Evolutionary conservation across 306 rosid genomes (phyloP).

Genomic region (Rosa multiflora): DNA sequence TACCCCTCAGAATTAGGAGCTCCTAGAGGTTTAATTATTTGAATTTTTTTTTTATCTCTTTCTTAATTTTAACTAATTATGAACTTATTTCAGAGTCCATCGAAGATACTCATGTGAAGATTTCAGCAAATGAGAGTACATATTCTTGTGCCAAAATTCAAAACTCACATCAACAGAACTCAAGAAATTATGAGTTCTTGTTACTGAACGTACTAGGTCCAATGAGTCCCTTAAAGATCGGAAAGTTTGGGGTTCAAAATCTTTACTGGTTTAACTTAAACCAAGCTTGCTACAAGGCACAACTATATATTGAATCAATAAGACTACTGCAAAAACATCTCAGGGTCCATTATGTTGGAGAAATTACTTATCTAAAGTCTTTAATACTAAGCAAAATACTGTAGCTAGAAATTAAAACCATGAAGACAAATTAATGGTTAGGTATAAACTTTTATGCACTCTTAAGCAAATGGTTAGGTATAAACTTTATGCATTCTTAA

Average conservation of each 20-base stretch:
- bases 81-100: not conserved
- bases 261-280: not conserved
- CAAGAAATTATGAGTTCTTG: not conserved
- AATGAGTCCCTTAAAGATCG: not conserved
- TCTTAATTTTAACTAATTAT: not conserved
- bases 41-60: not conserved
- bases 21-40: not conserved
- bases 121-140: not conserved
- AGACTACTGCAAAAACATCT: not conserved
- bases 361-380: too few species aligned
- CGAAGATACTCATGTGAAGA: not conserved
- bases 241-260: not conserved
- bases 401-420: not conserved
- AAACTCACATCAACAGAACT: not conserved
- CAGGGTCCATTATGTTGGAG: not conserved
- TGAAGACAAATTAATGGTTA: not conserved
- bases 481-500: too few species aligned
- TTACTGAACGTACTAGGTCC: not conserved
- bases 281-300: not conserved
- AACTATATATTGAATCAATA: not conserved
- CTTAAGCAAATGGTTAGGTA: not conserved
- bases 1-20: not conserved
- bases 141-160: not conserved
- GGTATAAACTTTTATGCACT: not conserved
- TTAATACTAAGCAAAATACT: not conserved